These are phyloP conservation scores for Pseudevernia furfuracea DNA, from an alignment of 495 filamentous ascomycete species.

Conservation along the genomic window DNA sequence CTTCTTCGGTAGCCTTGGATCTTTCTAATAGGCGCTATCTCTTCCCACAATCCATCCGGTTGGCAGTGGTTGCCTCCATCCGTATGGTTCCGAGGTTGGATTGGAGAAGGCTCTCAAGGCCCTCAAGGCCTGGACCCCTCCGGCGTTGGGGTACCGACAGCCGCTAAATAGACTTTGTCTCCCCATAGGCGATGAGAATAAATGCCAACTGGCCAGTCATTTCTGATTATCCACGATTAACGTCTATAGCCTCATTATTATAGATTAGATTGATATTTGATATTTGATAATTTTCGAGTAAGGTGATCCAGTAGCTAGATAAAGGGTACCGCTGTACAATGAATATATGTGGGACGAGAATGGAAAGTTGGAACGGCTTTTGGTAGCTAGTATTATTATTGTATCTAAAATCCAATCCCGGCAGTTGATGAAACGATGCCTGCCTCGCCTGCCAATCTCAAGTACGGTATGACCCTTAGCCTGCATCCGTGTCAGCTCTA, in stretches of 20 bases:
- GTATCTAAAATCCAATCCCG: background rate
- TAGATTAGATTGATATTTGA: too few species aligned
- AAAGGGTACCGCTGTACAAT: background rate
- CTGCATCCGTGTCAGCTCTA: background rate
- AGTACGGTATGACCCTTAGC: too few species aligned
- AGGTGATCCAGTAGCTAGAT: background rate
- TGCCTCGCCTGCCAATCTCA: too few species aligned
- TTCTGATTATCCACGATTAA: background rate
- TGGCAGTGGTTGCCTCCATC: background rate
- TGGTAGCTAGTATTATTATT: too few species aligned
- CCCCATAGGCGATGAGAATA: background rate
- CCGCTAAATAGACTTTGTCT: background rate
- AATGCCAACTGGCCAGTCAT: background rate
- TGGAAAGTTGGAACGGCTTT: background rate
- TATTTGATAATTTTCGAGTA: background rate
- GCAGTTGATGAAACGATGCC: background rate
- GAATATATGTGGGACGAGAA: background rate
- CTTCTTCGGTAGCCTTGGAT: background rate
- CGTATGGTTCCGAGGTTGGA: background rate
- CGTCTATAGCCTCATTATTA: too few species aligned
- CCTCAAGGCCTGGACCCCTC: background rate
- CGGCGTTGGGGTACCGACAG: background rate
- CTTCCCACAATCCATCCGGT: too few species aligned
- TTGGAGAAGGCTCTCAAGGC: background rate
- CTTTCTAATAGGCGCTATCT: background rate